These are phyloP conservation scores for Yamadazyma dendronema DNA, from an alignment of 1,139 yeast genomes.

Conservation along the genomic window DNA sequence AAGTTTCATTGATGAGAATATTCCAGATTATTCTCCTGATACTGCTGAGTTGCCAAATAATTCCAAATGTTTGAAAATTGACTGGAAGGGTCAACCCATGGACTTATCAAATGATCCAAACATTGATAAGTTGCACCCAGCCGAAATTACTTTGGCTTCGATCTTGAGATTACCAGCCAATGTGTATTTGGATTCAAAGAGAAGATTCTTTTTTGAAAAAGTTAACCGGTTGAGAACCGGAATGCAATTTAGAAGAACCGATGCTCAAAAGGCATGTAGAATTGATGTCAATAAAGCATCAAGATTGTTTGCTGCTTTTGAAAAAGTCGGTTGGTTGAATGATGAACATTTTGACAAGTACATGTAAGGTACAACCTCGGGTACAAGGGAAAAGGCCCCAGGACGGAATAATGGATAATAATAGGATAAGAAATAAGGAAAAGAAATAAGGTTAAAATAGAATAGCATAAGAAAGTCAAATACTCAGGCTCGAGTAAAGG, in stretches of 20 bases:
- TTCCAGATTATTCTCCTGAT: conserved; percentile 76
- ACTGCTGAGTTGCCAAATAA: conserved; percentile 60
- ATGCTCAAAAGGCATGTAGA: conserved; percentile 95
- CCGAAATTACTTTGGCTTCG: conserved; percentile 85
- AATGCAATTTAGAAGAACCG: conserved; percentile 91
- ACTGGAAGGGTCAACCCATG: conserved; percentile 99
- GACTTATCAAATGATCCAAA: conserved; percentile 79
- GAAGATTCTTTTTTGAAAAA: conserved; percentile 85
- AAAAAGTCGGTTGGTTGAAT: conserved; percentile 92
- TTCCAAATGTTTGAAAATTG: conserved; percentile 73
- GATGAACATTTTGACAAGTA: conserved; percentile 67
- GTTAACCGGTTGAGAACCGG: conserved; percentile 72
- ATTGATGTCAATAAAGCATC: conserved; percentile 97
- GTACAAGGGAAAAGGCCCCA: not conserved
- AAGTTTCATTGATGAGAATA: conserved; percentile 52
- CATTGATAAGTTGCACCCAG: conserved; percentile 74
- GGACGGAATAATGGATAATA: not conserved
- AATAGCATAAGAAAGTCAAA: not conserved
- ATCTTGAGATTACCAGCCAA: conserved; percentile 85
- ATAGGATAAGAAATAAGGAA: not conserved
- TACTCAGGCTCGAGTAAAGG: not conserved
- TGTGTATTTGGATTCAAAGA: conserved; percentile 86
- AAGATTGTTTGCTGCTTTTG: conserved; percentile 87
- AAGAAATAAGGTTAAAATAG: not conserved
- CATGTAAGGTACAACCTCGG: conserved; percentile 14